Evolutionary conservation across 129 eudicot genomes (phyloP), one percentile per base, ranked within the genome.

Genomic region (Chrysanthemum seticuspe): DNA sequence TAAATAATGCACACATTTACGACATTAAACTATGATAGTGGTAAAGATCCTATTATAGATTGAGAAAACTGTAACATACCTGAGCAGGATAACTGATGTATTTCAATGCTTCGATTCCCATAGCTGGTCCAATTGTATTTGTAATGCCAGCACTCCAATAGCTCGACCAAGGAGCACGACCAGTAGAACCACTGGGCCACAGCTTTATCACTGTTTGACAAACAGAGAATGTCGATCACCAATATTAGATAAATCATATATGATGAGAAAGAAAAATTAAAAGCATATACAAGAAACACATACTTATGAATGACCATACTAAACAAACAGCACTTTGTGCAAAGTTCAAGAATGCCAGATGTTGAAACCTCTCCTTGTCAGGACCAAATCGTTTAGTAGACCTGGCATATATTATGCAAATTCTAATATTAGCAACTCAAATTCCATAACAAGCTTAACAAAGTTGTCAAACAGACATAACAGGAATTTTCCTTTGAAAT

Each of bases 81-180:
- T 94, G 97, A 63, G 96, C 99, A 83, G 97, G 99, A 65, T 94
- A 94, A 76, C 99, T 94, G 60, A 90, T 94, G 78, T 94, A 94
- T 78, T 94, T 94, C 68, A 94, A 65, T 10, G 99, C 97, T 81
- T 90, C 97, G 62, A 94, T 94, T 12, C 98, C 98, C 99, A 94
- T 94, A 68, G 99, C 99, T 11, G 99, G 99, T 14, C 99, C 99
- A 74, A 94, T 94, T 0, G 99, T 86, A 59, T 90, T 94, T 13
- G 99, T 94, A 72, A 94, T 90, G 23, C 99, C 97, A 66, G 99
- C 99, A 83, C 97, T 90, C 97, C 99, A 94, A 18, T 84, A 94
- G 82, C 91, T 94, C 96, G 94, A 94, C 97, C 99, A 94, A 7
- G 99, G 99, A 77, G 99, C 96, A 73, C 88, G 96, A 23, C 86